Evolutionary conservation across 129 eudicot species (phyloP).

Genomic region (Artemisia annua): DNA sequence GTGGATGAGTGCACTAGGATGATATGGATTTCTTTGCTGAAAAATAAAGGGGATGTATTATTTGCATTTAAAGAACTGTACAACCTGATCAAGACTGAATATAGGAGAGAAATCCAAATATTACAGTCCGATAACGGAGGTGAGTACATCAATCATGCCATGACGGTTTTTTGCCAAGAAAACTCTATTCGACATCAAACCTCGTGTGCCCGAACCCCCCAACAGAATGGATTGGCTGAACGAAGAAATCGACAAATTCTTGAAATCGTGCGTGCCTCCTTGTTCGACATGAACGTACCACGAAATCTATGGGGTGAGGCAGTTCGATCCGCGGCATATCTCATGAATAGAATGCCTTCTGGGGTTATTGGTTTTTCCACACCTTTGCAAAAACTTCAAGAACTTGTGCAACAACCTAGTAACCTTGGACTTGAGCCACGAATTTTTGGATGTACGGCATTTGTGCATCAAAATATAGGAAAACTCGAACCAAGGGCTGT

Average conservation of each 20-base stretch:
- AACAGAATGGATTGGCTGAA: not conserved
- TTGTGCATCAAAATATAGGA: conserved; percentile 14
- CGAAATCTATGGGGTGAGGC: too few species aligned
- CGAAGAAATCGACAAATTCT: not conserved
- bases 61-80: too few species aligned
- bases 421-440: conserved; percentile 9
- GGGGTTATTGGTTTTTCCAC: too few species aligned
- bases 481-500: conserved; percentile 19
- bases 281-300: too few species aligned
- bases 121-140: not conserved
- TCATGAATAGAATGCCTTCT: too few species aligned
- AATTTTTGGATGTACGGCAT: conserved; percentile 32
- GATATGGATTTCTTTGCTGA: too few species aligned
- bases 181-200: conserved; percentile 9
- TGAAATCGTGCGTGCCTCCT: not conserved
- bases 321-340: too few species aligned
- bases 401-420: not conserved
- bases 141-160: not conserved
- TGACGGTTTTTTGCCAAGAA: not conserved
- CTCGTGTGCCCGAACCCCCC: not conserved
- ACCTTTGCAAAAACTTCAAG: too few species aligned
- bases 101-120: not conserved
- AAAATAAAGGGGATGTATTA: too few species aligned
- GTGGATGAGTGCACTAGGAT: too few species aligned
- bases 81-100: not conserved